Conservation (phyloP, 2,329 filamentous ascomycete genomes). For the Macroventuria anomochaeta region DNA sequence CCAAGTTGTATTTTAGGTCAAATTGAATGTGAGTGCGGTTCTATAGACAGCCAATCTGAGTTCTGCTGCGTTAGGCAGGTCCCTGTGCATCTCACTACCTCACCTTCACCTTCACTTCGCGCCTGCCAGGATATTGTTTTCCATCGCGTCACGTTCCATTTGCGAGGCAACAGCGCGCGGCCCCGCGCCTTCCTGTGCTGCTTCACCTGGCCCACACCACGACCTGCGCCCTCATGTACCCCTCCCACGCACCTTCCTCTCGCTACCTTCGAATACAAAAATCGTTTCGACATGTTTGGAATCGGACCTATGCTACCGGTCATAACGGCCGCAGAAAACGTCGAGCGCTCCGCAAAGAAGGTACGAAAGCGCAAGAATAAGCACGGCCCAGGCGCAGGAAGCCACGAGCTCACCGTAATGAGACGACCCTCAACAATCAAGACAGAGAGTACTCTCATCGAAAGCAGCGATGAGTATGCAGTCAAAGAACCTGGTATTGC, state of each 20-base stretch:
- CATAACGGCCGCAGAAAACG: background rate
- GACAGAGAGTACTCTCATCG: constrained; percentile 3
- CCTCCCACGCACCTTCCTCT: background rate
- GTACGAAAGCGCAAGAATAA: background rate
- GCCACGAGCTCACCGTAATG: background rate
- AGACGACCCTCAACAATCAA: background rate
- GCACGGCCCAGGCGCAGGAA: background rate
- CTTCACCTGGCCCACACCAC: background rate
- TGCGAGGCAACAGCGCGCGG: background rate
- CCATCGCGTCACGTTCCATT: background rate
- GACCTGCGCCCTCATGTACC: background rate
- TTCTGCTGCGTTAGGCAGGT: background rate
- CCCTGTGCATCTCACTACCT: background rate
- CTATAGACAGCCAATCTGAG: constrained; percentile 16
- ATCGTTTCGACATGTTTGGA: constrained; percentile 5
- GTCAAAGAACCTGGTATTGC: background rate
- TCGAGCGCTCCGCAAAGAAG: background rate
- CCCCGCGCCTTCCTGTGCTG: background rate
- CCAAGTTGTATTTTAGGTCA: constrained; percentile 21
- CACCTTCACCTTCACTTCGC: constrained; percentile 10
- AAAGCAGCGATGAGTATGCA: background rate
- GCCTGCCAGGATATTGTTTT: background rate
- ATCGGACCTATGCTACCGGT: constrained; percentile 12
- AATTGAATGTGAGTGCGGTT: constrained; percentile 22
- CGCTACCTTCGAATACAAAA: background rate